Evolutionary conservation across 2,329 filamentous ascomycete genomes (phyloP).

Genomic region (Xylaria sp.): DNA sequence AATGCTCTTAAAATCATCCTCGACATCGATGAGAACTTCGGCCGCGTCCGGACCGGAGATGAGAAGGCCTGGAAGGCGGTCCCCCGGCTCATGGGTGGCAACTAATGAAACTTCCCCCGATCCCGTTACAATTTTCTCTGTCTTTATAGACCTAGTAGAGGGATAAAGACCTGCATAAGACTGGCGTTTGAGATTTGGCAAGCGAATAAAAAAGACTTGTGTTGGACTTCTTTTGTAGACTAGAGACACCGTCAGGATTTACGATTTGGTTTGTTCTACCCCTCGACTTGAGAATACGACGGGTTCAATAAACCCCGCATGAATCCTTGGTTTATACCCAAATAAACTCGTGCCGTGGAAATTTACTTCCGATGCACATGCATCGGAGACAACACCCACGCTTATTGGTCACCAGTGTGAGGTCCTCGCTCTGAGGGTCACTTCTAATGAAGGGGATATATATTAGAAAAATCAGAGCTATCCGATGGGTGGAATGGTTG

Average conservation of each 20-base stretch:
- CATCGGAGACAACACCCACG: not conserved
- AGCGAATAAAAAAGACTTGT: slow-evolving; percentile 40
- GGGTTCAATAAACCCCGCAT: slow-evolving; percentile 29
- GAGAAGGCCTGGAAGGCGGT: slow-evolving; percentile 65
- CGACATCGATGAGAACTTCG: slow-evolving; percentile 94
- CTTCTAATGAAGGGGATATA: slow-evolving; percentile 7
- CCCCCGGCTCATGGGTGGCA: slow-evolving; percentile 61
- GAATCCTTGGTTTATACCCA: slow-evolving; percentile 13
- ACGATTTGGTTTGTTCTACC: slow-evolving; percentile 37
- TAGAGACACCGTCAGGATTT: slow-evolving; percentile 35
- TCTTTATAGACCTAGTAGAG: slow-evolving; percentile 41
- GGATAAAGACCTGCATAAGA: slow-evolving; percentile 45
- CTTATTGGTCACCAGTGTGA: not conserved
- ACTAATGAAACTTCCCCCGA: slow-evolving; percentile 28
- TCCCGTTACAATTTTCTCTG: slow-evolving; percentile 32
- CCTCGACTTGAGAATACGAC: slow-evolving; percentile 30
- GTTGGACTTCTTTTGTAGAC: slow-evolving; percentile 38
- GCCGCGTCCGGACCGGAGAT: slow-evolving; percentile 72
- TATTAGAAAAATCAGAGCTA: not conserved
- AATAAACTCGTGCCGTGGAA: slow-evolving; percentile 9
- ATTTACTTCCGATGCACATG: slow-evolving; percentile 1
- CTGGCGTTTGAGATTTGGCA: slow-evolving; percentile 46
- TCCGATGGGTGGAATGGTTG: not conserved
- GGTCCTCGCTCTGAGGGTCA: not conserved
- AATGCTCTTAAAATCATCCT: slow-evolving; percentile 97